Evolutionary conservation across 768 basidiomycete species (phyloP).

Genomic region (Dendrothele bispora): DNA sequence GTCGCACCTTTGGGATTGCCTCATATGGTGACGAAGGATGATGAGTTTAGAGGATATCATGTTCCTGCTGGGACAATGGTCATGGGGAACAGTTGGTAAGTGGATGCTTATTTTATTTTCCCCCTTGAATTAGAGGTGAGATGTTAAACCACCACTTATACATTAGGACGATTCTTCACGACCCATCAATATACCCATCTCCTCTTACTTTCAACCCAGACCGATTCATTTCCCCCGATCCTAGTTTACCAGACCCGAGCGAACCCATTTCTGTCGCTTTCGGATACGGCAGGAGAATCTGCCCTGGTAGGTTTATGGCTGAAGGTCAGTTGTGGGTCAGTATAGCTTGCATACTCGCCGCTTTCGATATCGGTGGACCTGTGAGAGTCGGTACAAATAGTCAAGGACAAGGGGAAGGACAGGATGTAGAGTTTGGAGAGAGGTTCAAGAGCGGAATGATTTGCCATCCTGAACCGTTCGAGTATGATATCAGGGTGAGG

Average conservation of each 20-base stretch:
- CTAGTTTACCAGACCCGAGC: slow-evolving; percentile 22
- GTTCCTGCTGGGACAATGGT: slow-evolving; percentile 47
- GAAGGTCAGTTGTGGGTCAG: slow-evolving; percentile 46
- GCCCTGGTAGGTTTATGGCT: slow-evolving; percentile 48
- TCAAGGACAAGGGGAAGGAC: too few relatives aligned
- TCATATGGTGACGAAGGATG: slow-evolving; percentile 40
- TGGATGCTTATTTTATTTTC: too few relatives aligned
- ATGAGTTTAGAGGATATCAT: slow-evolving; percentile 40
- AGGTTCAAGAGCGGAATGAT: slow-evolving; percentile 44
- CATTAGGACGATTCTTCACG: slow-evolving; percentile 49
- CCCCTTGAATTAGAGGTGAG: neutral
- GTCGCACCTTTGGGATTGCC: slow-evolving; percentile 28
- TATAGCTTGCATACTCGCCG: slow-evolving; percentile 41
- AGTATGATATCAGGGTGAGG: slow-evolving; percentile 31
- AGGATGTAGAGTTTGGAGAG: slow-evolving; percentile 27
- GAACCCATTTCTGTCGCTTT: slow-evolving; percentile 38
- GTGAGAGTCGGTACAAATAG: too few relatives aligned
- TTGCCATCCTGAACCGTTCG: slow-evolving; percentile 35
- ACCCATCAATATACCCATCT: slow-evolving; percentile 43
- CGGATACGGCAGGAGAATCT: slow-evolving; percentile 45
- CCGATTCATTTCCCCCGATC: slow-evolving; percentile 34
- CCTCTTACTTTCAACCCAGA: slow-evolving; percentile 51
- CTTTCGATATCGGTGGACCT: slow-evolving; percentile 40
- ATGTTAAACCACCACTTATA: neutral
- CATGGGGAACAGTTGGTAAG: slow-evolving; percentile 42